Evolutionary conservation across 441 rosid species (phyloP).

Genomic region (Erysimum cheiri): DNA sequence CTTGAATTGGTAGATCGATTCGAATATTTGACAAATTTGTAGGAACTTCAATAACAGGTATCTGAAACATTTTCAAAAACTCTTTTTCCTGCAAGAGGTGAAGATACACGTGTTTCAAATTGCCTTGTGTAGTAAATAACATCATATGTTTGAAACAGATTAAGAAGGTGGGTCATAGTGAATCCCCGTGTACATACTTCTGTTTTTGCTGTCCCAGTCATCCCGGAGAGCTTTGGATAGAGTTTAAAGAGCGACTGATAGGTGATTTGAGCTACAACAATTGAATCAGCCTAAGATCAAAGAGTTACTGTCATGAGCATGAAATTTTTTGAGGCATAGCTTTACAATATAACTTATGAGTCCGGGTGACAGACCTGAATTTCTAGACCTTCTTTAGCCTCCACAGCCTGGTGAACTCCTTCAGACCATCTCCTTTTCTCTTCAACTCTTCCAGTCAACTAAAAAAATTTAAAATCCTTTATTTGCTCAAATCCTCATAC

Average conservation of each 20-base stretch:
- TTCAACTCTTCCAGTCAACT: slow-evolving; percentile 98
- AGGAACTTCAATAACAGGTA: slow-evolving; percentile 94
- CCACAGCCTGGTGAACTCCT: slow-evolving; percentile 97
- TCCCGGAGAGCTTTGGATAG: slow-evolving; percentile 95
- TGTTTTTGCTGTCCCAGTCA: slow-evolving; percentile 99
- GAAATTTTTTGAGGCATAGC: background rate
- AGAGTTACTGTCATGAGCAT: slow-evolving; percentile 28
- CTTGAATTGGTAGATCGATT: slow-evolving; percentile 89
- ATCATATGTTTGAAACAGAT: slow-evolving; percentile 3
- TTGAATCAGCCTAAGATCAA: slow-evolving; percentile 80
- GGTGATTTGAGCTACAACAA: slow-evolving; percentile 97
- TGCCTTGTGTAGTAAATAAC: slow-evolving; percentile 4
- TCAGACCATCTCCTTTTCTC: slow-evolving; percentile 98
- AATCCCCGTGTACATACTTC: slow-evolving; percentile 59
- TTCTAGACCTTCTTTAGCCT: slow-evolving; percentile 95
- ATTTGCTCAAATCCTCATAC: slow-evolving; percentile 6
- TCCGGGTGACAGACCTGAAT: slow-evolving; percentile 61
- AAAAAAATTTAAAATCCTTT: slow-evolving; percentile 39
- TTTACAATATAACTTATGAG: slow-evolving; percentile 12
- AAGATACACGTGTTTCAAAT: slow-evolving; percentile 25
- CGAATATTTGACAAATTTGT: slow-evolving; percentile 95
- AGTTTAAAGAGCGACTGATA: slow-evolving; percentile 97
- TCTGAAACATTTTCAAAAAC: slow-evolving; percentile 92
- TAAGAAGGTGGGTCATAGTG: slow-evolving; percentile 15
- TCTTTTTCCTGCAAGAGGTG: slow-evolving; percentile 80